Evolutionary conservation across 768 basidiomycete genomes (phyloP).

Genomic region (Collybia nuda): DNA sequence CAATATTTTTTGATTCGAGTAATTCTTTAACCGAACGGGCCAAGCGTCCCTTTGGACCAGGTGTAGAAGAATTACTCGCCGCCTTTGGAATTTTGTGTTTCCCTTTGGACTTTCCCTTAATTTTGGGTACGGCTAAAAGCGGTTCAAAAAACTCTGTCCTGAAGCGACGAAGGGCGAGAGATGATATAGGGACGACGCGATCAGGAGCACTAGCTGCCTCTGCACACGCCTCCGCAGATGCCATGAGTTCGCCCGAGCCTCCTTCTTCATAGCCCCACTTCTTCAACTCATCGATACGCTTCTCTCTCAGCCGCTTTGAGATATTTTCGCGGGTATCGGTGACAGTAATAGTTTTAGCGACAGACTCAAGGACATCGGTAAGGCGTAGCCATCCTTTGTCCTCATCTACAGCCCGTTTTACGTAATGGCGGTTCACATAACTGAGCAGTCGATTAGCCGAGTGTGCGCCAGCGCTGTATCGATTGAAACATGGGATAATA

Average conservation of each 20-base stretch:
- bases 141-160: constrained; percentile 73
- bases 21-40: constrained; percentile 67
- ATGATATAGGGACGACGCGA: constrained; percentile 61
- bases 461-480: constrained; percentile 65
- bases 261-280: constrained; percentile 69
- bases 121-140: constrained; percentile 64
- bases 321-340: constrained; percentile 64
- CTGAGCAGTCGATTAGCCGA: constrained; percentile 73
- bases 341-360: constrained; percentile 47
- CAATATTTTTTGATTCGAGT: constrained; percentile 50
- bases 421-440: constrained; percentile 79
- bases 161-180: constrained; percentile 71
- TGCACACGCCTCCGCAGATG: constrained; percentile 65
- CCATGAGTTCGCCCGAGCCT: constrained; percentile 44
- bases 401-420: constrained; percentile 75
- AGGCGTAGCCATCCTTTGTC: constrained; percentile 77
- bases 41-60: constrained; percentile 62
- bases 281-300: constrained; percentile 58
- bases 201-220: constrained; percentile 72
- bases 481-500: constrained; percentile 69
- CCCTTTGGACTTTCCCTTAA: constrained; percentile 52
- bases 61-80: constrained; percentile 32
- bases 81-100: constrained; percentile 50
- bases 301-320: constrained; percentile 57
- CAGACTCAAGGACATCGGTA: constrained; percentile 60